Evolutionary conservation across 768 basidiomycete genomes (phyloP).

Genomic region (Mycena vulgaris): DNA sequence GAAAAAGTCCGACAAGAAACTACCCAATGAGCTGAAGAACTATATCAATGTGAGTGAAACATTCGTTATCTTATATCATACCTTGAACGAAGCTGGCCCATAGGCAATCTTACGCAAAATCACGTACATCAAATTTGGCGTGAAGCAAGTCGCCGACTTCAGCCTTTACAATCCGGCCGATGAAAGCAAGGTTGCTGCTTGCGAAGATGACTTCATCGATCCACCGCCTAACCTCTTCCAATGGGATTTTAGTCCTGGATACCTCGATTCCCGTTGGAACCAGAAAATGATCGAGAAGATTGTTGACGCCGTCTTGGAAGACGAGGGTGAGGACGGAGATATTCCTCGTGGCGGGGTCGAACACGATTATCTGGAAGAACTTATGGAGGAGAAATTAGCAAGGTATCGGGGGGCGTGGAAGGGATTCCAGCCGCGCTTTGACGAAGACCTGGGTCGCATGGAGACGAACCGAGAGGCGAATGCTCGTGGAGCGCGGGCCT

Average conservation of each 20-base stretch:
- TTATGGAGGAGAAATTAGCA: slow-evolving; percentile 20
- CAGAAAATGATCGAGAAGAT: slow-evolving; percentile 19
- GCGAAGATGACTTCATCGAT: slow-evolving; percentile 8
- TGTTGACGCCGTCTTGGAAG: slow-evolving; percentile 15
- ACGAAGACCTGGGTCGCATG: slow-evolving; percentile 13
- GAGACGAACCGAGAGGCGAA: slow-evolving; percentile 25
- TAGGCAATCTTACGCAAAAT: not conserved
- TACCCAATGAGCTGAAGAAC: slow-evolving; percentile 4
- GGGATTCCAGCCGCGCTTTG: slow-evolving; percentile 28
- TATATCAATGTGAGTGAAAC: slow-evolving; percentile 14
- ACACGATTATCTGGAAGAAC: slow-evolving; percentile 20
- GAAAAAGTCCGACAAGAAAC: slow-evolving; percentile 2
- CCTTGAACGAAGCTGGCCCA: not conserved
- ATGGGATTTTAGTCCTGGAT: slow-evolving; percentile 31
- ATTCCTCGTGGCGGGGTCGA: slow-evolving; percentile 7
- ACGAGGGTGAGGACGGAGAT: slow-evolving; percentile 11
- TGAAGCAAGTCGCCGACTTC: slow-evolving; percentile 29
- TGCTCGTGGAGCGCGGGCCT: slow-evolving; percentile 4
- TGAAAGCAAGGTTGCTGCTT: slow-evolving; percentile 2
- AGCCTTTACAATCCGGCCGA: slow-evolving; percentile 19
- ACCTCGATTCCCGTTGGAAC: slow-evolving; percentile 26
- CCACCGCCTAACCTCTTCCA: slow-evolving; percentile 10
- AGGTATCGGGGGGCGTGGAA: slow-evolving; percentile 23
- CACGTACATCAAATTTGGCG: slow-evolving; percentile 13
- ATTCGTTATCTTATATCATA: slow-evolving; percentile 1